phyloP scores from a whole-genome alignment of 495 filamentous ascomycete species.

The Neurospora tetraspora region DNA sequence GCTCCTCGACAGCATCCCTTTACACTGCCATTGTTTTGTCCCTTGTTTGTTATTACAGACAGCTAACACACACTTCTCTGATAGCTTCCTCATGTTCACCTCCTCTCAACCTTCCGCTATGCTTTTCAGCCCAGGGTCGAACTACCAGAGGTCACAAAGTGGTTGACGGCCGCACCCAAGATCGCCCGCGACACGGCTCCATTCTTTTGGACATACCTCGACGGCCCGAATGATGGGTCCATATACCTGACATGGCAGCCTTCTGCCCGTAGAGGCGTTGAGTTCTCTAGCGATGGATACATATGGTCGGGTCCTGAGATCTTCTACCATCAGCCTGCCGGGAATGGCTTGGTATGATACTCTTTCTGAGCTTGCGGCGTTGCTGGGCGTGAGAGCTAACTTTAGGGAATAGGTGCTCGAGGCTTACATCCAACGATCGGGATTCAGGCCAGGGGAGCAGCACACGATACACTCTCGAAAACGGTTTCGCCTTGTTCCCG shows the following conservation, averaged over 20 bases:
- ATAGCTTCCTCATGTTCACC: slow-evolving; percentile 78
- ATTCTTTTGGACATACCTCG: slow-evolving; percentile 87
- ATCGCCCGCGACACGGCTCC: slow-evolving; percentile 64
- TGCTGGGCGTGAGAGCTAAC: slow-evolving; percentile 7
- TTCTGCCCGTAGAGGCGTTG: slow-evolving; percentile 48
- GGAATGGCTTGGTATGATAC: slow-evolving; percentile 62
- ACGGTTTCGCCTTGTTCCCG: slow-evolving; percentile 69
- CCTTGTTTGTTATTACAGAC: background rate
- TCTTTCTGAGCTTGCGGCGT: background rate
- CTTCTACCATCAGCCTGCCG: slow-evolving; percentile 54
- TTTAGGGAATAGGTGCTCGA: slow-evolving; percentile 48
- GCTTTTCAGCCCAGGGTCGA: slow-evolving; percentile 55
- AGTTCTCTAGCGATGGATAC: slow-evolving; percentile 83
- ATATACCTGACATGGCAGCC: slow-evolving; percentile 85
- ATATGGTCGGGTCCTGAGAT: slow-evolving; percentile 77
- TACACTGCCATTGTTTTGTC: background rate
- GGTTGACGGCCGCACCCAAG: slow-evolving; percentile 68
- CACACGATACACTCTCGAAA: slow-evolving; percentile 64
- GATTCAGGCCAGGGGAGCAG: slow-evolving; percentile 61
- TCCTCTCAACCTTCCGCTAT: slow-evolving; percentile 68
- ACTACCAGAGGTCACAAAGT: slow-evolving; percentile 61
- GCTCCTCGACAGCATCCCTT: background rate
- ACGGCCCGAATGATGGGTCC: slow-evolving; percentile 68
- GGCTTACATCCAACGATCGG: slow-evolving; percentile 68
- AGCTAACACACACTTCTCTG: slow-evolving; percentile 1